A percentile compares a stretch with the other conserved stretches of the same genome.
Evolutionary conservation across 306 rosid genomes (phyloP).

Genomic region (Gleditsia sinensis): DNA sequence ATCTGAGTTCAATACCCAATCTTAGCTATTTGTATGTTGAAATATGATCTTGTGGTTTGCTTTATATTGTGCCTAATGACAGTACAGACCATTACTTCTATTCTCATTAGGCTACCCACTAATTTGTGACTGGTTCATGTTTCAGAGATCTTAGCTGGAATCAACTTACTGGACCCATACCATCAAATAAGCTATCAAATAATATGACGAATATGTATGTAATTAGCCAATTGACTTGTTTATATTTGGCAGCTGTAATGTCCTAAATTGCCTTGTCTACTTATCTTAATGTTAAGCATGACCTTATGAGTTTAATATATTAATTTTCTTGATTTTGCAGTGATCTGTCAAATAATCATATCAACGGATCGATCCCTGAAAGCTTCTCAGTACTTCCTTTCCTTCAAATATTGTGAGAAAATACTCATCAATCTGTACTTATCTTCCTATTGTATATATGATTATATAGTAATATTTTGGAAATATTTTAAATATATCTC

Average conservation of each 20-base stretch:
- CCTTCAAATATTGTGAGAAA: conserved; percentile 78
- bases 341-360: conserved; percentile 60
- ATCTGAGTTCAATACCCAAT: conserved; percentile 56
- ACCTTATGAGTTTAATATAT: conserved; percentile 16
- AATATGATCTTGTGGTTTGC: conserved; percentile 11
- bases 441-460: conserved; percentile 8
- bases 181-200: conserved; percentile 57
- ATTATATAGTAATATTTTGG: neutral
- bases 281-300: conserved; percentile 3
- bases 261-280: conserved; percentile 22
- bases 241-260: conserved; percentile 3
- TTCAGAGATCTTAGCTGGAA: conserved; percentile 91
- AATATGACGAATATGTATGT: conserved; percentile 80
- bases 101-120: conserved; percentile 21
- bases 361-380: conserved; percentile 69
- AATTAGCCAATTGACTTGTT: conserved; percentile 5
- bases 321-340: conserved; percentile 46
- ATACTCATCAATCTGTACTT: conserved; percentile 25
- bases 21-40: conserved; percentile 78
- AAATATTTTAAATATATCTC: conserved; percentile 19
- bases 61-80: conserved; percentile 17
- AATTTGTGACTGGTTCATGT: conserved; percentile 34
- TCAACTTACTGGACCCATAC: conserved; percentile 62
- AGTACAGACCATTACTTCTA: conserved; percentile 2
- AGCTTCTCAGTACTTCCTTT: conserved; percentile 56